Percentiles rank a stretch among this genome's conserved stretches.
Conservation (phyloP, 306 rosid genomes). For the Pterocarpus macrocarpus region DNA sequence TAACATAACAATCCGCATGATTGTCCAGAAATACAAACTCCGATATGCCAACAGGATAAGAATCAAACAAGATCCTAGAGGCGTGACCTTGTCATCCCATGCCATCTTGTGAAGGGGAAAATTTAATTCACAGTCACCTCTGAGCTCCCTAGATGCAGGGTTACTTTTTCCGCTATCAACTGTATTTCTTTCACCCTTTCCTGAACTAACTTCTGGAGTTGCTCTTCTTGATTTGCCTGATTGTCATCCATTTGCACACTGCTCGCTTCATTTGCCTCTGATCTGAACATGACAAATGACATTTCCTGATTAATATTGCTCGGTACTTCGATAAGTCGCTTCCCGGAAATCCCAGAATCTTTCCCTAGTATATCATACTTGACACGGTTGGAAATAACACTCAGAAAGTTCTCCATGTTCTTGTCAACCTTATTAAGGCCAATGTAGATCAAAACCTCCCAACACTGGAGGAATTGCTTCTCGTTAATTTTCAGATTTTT, state of each 20-base stretch:
- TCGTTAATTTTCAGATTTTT: constrained; percentile 78
- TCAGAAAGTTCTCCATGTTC: constrained; percentile 72
- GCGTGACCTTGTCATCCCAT: background rate
- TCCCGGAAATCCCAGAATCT: constrained; percentile 72
- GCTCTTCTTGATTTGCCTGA: constrained; percentile 75
- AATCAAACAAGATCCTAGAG: constrained; percentile 18
- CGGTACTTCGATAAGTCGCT: constrained; percentile 72
- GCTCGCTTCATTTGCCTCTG: constrained; percentile 55
- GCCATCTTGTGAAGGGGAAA: background rate
- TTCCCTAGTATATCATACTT: constrained; percentile 86
- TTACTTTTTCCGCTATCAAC: constrained; percentile 73
- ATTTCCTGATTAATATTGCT: constrained; percentile 60
- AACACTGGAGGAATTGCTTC: constrained; percentile 88
- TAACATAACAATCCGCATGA: constrained; percentile 26
- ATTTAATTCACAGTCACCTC: constrained; percentile 18
- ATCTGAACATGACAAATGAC: constrained; percentile 81
- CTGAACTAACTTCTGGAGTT: constrained; percentile 73
- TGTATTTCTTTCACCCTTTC: constrained; percentile 80
- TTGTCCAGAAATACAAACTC: constrained; percentile 34
- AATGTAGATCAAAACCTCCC: constrained; percentile 89
- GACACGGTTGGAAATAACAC: constrained; percentile 69
- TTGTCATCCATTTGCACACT: constrained; percentile 67
- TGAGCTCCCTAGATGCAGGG: constrained; percentile 41
- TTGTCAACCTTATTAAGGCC: constrained; percentile 69
- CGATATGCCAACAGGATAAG: background rate